Evolutionary conservation across 176 grass and related monocot species (phyloP), one percentile per base, ranked within the genome.

Genomic region (Cenchrus purpureus): DNA sequence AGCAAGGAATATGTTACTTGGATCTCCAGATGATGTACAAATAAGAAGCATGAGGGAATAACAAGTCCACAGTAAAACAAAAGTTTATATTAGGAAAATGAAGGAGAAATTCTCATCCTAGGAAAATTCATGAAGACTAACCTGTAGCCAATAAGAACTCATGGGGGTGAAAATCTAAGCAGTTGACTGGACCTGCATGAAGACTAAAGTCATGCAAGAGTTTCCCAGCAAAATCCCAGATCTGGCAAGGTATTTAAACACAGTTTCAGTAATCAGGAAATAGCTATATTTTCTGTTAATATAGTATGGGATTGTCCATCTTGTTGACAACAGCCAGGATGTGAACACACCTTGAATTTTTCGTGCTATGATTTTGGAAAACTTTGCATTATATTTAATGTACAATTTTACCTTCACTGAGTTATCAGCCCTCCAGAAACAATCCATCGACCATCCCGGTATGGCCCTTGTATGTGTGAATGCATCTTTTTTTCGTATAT

Each of bases 191-290:
- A 78, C 96, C 96, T 67, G 92, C 80, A 64, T 98, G 96, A 84
- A 87, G 66, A 80, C 58, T 92, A 79, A 98, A 98, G 57, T 94
- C 93, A 89, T 88, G 88, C 79, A 95, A 74, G 73, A 98, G 87
- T 85, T 93, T 95, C 64, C 89, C 93, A 80, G 96, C 96, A 86
- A 95, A 93, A 92, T 98, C 96, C 96, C 93, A 98, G 58, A 98
- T 77, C 96, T 98, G 84, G 25, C 48, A 83, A 84, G 82, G 81
- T 51, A 78, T 40, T 66, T 25, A 54, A 84, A 50, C 68, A 73
- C 15, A 74, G 80, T 54, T 54, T 83, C 28, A 84, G 73, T 72
- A 31, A 55, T 52, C 54, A 73, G 15, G 51, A 90, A 50, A 82
- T 65, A 76, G 8, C 61, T 60, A 75, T 17, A 44, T 45, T 73